These are phyloP conservation scores for Aspergillus baeticus DNA, from an alignment of 495 filamentous ascomycete genomes.

Conservation along the genomic window DNA sequence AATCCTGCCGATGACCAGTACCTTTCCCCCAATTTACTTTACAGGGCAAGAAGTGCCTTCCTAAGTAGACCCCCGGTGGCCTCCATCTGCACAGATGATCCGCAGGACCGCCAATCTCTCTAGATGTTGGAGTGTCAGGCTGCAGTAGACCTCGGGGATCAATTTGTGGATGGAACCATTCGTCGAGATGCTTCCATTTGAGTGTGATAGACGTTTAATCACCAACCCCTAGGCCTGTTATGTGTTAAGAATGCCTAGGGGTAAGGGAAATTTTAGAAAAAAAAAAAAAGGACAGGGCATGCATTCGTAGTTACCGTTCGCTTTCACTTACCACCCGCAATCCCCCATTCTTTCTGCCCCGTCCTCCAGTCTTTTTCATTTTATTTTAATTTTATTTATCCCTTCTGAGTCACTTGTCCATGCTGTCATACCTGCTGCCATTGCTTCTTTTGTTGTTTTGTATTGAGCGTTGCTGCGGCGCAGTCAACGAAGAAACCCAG, in stretches of 20 bases:
- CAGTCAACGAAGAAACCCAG: slow-evolving; percentile 20
- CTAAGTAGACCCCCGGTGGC: slow-evolving; percentile 18
- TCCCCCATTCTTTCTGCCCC: slow-evolving; percentile 5
- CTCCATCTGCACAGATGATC: slow-evolving; percentile 27
- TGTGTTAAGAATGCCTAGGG: slow-evolving; percentile 10
- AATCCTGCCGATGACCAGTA: slow-evolving; percentile 21
- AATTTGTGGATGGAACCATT: slow-evolving; percentile 15
- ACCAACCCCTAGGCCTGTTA: slow-evolving; percentile 20
- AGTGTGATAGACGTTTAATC: slow-evolving; percentile 27
- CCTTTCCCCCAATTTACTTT: slow-evolving; percentile 12
- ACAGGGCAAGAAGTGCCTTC: slow-evolving; percentile 15
- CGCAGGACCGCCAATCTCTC: slow-evolving; percentile 32
- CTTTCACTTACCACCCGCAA: slow-evolving; percentile 12
- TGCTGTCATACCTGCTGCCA: slow-evolving; percentile 7
- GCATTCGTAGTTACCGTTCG: slow-evolving; percentile 23
- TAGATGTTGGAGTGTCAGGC: slow-evolving; percentile 23
- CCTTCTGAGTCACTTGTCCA: slow-evolving; percentile 5
- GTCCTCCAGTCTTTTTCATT: slow-evolving; percentile 11
- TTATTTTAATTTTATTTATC: slow-evolving; percentile 3
- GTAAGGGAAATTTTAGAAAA: slow-evolving; percentile 12
- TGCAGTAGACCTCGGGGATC: slow-evolving; percentile 8
- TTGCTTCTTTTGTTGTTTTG: slow-evolving; percentile 12
- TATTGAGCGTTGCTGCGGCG: slow-evolving; percentile 25
- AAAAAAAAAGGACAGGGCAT: slow-evolving; percentile 3
- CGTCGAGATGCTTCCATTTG: slow-evolving; percentile 12